phyloP scores from a whole-genome alignment of 257 asterid species.

The Plantago elongata region DNA sequence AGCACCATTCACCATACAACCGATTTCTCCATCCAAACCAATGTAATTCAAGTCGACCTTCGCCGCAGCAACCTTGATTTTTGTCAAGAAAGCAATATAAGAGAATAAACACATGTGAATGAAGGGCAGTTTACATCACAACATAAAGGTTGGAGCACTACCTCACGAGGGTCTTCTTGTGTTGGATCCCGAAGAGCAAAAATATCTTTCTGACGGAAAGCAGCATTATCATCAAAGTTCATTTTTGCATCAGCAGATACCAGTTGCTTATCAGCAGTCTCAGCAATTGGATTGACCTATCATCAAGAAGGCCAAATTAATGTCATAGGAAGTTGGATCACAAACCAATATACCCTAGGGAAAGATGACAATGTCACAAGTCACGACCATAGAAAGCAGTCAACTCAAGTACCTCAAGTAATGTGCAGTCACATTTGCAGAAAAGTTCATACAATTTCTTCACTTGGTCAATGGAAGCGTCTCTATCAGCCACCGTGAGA shows the following conservation, averaged over 20 bases:
- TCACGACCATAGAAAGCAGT: background rate
- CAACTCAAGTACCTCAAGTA: constrained; percentile 66
- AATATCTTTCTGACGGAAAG: constrained; percentile 80
- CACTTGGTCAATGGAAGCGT: constrained; percentile 90
- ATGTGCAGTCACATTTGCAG: constrained; percentile 91
- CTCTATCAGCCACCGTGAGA: constrained; percentile 84
- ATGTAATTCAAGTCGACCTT: constrained; percentile 96
- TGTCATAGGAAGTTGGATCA: constrained; percentile 16
- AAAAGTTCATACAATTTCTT: constrained; percentile 88
- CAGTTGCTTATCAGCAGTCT: constrained; percentile 80
- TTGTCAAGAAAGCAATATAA: background rate
- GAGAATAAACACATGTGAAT: background rate
- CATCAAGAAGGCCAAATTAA: constrained; percentile 16
- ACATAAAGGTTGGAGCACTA: constrained; percentile 19
- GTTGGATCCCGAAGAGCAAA: constrained; percentile 87
- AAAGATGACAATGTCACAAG: background rate
- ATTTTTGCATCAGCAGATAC: constrained; percentile 99
- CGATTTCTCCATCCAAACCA: constrained; percentile 98
- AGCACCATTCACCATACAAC: constrained; percentile 99
- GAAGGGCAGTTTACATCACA: background rate
- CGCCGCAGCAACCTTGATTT: constrained; percentile 83
- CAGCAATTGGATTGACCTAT: constrained; percentile 96
- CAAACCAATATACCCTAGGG: constrained; percentile 9
- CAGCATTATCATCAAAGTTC: constrained; percentile 97
- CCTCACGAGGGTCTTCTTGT: constrained; percentile 99